A percentile compares a stretch with the other conserved stretches of the same genome.
These are phyloP conservation scores for Ocimum tenuiflorum DNA, from an alignment of 257 asterid species.

Conservation along the genomic window DNA sequence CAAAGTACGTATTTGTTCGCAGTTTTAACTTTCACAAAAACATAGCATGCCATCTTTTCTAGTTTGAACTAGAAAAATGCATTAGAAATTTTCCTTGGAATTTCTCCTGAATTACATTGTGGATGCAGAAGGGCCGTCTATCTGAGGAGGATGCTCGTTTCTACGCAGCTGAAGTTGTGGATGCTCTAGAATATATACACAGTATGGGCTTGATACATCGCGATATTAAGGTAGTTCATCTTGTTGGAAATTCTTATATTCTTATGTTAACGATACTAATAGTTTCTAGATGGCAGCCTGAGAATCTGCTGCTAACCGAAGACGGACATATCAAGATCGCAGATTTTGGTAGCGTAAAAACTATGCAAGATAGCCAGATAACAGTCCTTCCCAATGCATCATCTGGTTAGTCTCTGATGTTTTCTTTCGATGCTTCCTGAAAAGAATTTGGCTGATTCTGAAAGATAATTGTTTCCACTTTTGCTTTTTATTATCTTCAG, in stretches of 20 bases:
- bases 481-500: slow-evolving; percentile 34
- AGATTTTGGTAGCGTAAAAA: slow-evolving; percentile 98
- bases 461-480: background rate
- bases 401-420: slow-evolving; percentile 48
- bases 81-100: background rate
- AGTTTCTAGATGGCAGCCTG: slow-evolving; percentile 66
- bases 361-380: slow-evolving; percentile 89
- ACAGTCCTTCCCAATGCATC: slow-evolving; percentile 98
- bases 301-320: slow-evolving; percentile 76
- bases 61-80: background rate
- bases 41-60: background rate
- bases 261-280: slow-evolving; percentile 27
- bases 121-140: slow-evolving; percentile 82
- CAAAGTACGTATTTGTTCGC: background rate
- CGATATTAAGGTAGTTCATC: slow-evolving; percentile 79
- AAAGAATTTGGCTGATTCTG: background rate
- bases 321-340: slow-evolving; percentile 98
- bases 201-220: slow-evolving; percentile 93
- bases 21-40: background rate
- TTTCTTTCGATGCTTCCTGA: background rate
- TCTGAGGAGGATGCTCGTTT: slow-evolving; percentile 91
- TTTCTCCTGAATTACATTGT: slow-evolving; percentile 6
- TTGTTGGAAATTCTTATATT: background rate
- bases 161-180: slow-evolving; percentile 98
- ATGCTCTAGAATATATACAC: slow-evolving; percentile 96